Evolutionary conservation across 768 basidiomycete species (phyloP).

Genomic region (Suillus lakei): DNA sequence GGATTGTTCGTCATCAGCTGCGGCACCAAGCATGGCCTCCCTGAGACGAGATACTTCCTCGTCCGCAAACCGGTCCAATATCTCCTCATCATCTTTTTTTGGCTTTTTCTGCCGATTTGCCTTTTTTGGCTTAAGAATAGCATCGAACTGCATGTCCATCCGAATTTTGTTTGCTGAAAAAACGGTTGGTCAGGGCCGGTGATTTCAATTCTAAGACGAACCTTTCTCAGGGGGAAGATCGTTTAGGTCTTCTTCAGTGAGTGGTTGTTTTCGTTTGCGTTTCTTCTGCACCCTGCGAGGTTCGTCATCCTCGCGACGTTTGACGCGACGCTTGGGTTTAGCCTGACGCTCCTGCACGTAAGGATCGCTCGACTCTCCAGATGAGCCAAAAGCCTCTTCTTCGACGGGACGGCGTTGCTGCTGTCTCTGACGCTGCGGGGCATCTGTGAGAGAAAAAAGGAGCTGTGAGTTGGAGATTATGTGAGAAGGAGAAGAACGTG

Average conservation of each 20-base stretch:
- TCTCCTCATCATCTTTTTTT: constrained; percentile 83
- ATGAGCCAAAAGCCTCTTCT: constrained; percentile 41
- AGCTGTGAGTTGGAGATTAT: constrained; percentile 9
- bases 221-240: constrained; percentile 82
- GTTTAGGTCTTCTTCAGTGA: constrained; percentile 66
- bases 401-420: constrained; percentile 34
- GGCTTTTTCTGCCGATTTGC: constrained; percentile 62
- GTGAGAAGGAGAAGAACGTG: constrained; percentile 10
- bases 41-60: constrained; percentile 90
- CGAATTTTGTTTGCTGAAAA: constrained; percentile 71
- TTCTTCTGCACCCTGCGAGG: constrained; percentile 47
- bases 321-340: constrained; percentile 29
- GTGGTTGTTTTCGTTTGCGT: constrained; percentile 62
- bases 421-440: constrained; percentile 47
- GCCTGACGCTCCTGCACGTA: constrained; percentile 46
- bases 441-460: constrained; percentile 33
- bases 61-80: constrained; percentile 86
- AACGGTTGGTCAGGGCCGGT: constrained; percentile 10
- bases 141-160: constrained; percentile 85
- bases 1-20: constrained; percentile 79
- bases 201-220: constrained; percentile 31
- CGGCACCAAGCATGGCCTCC: constrained; percentile 86
- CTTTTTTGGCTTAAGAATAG: constrained; percentile 84
- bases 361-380: constrained; percentile 55
- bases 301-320: constrained; percentile 49